Conservation (phyloP, 306 rosid genomes). For the Fragaria ananassa region DNA sequence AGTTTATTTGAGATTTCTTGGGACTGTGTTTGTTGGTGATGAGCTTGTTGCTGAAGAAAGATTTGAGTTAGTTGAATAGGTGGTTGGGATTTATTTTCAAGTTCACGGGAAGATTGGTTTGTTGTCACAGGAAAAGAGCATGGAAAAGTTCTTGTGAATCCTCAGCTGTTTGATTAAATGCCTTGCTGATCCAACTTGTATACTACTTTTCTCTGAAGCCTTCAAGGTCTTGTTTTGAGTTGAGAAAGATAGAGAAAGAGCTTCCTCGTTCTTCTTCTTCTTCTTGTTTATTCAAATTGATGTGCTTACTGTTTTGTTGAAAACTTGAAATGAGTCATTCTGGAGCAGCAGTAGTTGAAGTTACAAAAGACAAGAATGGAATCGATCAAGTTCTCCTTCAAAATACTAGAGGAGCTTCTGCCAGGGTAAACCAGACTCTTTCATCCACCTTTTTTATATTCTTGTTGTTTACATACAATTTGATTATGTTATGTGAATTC, state of each 20-base stretch:
- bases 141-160: constrained; percentile 29
- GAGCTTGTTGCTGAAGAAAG: constrained; percentile 20
- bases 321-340: constrained; percentile 38
- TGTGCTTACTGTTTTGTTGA: constrained; percentile 26
- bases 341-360: constrained; percentile 42
- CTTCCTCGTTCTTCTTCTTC: constrained; percentile 1
- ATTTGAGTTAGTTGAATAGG: constrained; percentile 22
- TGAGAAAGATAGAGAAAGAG: constrained; percentile 22
- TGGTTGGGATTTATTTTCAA: constrained; percentile 44
- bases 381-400: constrained; percentile 51
- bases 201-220: constrained; percentile 17
- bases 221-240: constrained; percentile 22
- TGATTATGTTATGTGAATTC: constrained; percentile 2
- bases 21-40: constrained; percentile 13
- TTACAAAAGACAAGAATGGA: constrained; percentile 58
- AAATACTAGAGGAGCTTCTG: constrained; percentile 66
- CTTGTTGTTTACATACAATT: constrained; percentile 6
- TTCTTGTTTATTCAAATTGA: constrained; percentile 26
- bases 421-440: constrained; percentile 36
- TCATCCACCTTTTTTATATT: not conserved
- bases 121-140: constrained; percentile 38
- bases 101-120: constrained; percentile 41
- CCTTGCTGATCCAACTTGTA: not conserved
- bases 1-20: not conserved
- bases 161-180: constrained; percentile 33